Evolutionary conservation across 2,329 filamentous ascomycete species (phyloP).

Genomic region (Aspergillus ustus): DNA sequence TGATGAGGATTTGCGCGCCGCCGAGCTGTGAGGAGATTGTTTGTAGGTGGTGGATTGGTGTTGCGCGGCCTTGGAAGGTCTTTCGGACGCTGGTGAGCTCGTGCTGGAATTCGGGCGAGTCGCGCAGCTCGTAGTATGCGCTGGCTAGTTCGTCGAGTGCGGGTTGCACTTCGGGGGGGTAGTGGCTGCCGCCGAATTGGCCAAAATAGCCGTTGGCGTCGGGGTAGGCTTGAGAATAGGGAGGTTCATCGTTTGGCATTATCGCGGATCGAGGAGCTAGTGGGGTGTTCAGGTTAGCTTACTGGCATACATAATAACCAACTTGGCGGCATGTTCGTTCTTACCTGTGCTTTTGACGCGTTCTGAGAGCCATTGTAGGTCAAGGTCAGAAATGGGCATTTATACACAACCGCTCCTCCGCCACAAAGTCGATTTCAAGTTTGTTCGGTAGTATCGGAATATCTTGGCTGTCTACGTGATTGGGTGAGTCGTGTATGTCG

Average conservation of each 20-base stretch:
- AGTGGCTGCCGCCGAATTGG: neutral
- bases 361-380: no score
- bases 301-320: no score
- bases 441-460: no score
- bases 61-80: neutral
- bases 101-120: neutral
- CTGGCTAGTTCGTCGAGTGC: neutral
- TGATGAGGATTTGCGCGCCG: constrained; percentile 56
- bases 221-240: neutral
- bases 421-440: no score
- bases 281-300: no score
- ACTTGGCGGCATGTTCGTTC: no score
- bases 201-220: neutral
- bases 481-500: no score
- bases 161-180: neutral
- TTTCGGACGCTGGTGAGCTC: neutral
- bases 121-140: neutral
- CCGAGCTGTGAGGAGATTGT: constrained; percentile 1
- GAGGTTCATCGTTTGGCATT: neutral
- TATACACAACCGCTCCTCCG: no score
- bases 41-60: constrained; percentile 2
- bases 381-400: no score
- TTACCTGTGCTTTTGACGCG: no score
- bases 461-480: no score
- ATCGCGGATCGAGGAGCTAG: neutral